Conservation (phyloP, 2,329 filamentous ascomycete genomes). For the Leptographium lundbergii region DNA sequence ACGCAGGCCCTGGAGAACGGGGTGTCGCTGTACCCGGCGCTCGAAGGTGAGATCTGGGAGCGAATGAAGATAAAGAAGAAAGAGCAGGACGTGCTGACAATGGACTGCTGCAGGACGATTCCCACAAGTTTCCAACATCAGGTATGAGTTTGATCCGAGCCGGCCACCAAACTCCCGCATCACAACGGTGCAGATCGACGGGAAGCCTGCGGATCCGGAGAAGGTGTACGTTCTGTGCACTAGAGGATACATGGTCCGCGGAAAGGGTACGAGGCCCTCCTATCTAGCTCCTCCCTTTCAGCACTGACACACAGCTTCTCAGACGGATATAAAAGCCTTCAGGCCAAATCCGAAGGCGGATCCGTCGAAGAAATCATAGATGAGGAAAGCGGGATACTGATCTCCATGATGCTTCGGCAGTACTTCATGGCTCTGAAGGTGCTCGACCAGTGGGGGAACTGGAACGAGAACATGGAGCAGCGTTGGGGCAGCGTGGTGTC, state of each 20-base stretch:
- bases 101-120: slow-evolving; percentile 41
- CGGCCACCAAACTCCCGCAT: slow-evolving; percentile 50
- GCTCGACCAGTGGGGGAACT: slow-evolving; percentile 65
- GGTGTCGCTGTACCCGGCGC: slow-evolving; percentile 65
- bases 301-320: not conserved
- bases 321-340: slow-evolving; percentile 67
- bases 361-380: slow-evolving; percentile 64
- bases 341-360: slow-evolving; percentile 67
- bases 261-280: slow-evolving; percentile 39
- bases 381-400: slow-evolving; percentile 77
- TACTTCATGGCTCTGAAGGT: slow-evolving; percentile 84
- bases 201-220: slow-evolving; percentile 46
- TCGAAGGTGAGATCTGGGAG: slow-evolving; percentile 44
- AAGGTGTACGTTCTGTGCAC: slow-evolving; percentile 64
- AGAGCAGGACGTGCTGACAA: not conserved
- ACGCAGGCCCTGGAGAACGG: slow-evolving; percentile 75
- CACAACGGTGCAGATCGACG: slow-evolving; percentile 46
- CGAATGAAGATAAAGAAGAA: not conserved
- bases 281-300: not conserved
- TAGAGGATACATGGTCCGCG: slow-evolving; percentile 76
- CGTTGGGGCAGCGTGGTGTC: slow-evolving; percentile 58
- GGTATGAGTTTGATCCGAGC: slow-evolving; percentile 57
- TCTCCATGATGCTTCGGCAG: slow-evolving; percentile 75
- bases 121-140: slow-evolving; percentile 76
- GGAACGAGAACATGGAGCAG: slow-evolving; percentile 45